A percentile compares a stretch with the other conserved stretches of the same genome.
phyloP scores from a whole-genome alignment of 306 rosid species.

The Mimosa pudica region DNA sequence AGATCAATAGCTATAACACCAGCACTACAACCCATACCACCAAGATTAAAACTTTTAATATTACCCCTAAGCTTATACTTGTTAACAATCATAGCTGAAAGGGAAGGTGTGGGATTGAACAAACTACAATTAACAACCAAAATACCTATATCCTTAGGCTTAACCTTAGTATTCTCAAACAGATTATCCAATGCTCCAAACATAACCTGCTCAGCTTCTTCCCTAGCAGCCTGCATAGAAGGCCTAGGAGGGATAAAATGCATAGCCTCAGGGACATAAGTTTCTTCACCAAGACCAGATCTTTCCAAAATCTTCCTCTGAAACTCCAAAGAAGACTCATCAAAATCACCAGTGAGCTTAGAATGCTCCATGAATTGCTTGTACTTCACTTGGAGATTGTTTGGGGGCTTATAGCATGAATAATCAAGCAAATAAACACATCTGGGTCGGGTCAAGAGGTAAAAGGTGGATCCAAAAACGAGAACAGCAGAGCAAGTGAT shows the following conservation, averaged over 20 bases:
- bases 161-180: conserved; percentile 49
- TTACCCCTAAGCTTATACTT: conserved; percentile 59
- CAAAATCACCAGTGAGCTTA: conserved; percentile 48
- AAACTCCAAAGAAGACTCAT: conserved; percentile 52
- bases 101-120: conserved; percentile 74
- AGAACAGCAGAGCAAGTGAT: conserved; percentile 38
- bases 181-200: conserved; percentile 63
- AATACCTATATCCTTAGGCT: conserved; percentile 62
- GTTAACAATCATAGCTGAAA: conserved; percentile 69
- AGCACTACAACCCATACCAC: conserved; percentile 89
- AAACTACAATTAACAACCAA: conserved; percentile 71
- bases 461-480: conserved; percentile 55
- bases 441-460: conserved; percentile 57
- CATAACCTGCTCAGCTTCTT: conserved; percentile 62
- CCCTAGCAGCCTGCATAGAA: conserved; percentile 58
- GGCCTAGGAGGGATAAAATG: conserved; percentile 52
- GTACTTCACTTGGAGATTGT: conserved; percentile 34
- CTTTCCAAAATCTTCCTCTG: conserved; percentile 65
- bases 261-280: conserved; percentile 59
- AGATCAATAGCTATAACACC: conserved; percentile 72
- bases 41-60: conserved; percentile 56
- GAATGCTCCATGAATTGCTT: conserved; percentile 51
- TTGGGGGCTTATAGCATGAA: conserved; percentile 51
- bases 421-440: conserved; percentile 62
- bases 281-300: conserved; percentile 66